Conservation (phyloP, 805 yeast genomes). For the Zygosaccharomyces pseudorouxii region DNA sequence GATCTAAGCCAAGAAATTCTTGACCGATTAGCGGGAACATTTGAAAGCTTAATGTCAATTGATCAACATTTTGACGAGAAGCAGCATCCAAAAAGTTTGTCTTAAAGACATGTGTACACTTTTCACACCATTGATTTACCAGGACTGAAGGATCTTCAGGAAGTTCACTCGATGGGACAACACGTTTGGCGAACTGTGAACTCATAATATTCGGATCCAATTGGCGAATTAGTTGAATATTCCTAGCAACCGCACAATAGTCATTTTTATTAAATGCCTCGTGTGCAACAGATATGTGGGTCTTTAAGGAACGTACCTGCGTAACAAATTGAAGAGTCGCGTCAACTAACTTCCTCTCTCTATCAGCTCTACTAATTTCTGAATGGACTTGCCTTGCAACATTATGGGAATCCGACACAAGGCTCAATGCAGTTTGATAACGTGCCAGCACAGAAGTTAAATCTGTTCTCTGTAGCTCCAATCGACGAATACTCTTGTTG, state of each 20-base stretch:
- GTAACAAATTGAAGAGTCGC: conserved; percentile 60
- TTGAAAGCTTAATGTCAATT: conserved; percentile 73
- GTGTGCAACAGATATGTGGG: conserved; percentile 58
- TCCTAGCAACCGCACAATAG: conserved; percentile 74
- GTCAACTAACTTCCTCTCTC: conserved; percentile 61
- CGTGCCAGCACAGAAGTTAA: conserved; percentile 55
- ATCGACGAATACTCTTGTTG: conserved; percentile 35
- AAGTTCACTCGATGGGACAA: conserved; percentile 81
- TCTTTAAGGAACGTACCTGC: conserved; percentile 60
- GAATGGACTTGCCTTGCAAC: conserved; percentile 64
- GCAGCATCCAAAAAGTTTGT: conserved; percentile 71
- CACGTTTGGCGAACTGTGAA: conserved; percentile 70
- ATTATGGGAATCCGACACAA: conserved; percentile 56
- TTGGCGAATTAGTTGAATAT: conserved; percentile 49
- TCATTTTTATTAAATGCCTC: conserved; percentile 63
- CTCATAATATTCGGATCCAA: conserved; percentile 51
- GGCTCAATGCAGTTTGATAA: conserved; percentile 51
- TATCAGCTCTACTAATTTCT: conserved; percentile 63
- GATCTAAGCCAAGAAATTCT: conserved; percentile 63
- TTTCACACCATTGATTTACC: conserved; percentile 52
- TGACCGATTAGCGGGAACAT: conserved; percentile 82
- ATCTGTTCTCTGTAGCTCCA: conserved; percentile 60
- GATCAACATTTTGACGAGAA: conserved; percentile 54
- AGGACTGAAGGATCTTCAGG: conserved; percentile 71
- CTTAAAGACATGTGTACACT: conserved; percentile 53